A percentile compares a stretch with the other conserved stretches of the same genome.
These are phyloP conservation scores for Periconia sp. DNA, from an alignment of 2,329 filamentous ascomycete species.

Conservation along the genomic window DNA sequence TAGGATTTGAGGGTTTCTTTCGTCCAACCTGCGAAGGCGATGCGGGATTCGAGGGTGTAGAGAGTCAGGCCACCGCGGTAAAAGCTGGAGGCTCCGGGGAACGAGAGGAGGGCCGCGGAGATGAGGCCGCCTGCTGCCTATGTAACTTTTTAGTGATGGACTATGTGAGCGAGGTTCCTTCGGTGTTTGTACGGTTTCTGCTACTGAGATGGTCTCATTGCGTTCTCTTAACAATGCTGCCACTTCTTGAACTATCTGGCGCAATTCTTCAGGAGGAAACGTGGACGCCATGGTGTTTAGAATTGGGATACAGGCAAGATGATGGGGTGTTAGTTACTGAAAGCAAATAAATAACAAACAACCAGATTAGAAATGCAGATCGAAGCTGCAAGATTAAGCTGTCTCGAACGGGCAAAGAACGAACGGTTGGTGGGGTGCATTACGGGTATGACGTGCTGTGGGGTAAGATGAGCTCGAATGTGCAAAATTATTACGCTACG, in stretches of 20 bases:
- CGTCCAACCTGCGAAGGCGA: conserved; percentile 64
- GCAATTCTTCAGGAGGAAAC: conserved; percentile 49
- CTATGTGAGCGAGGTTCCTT: background rate
- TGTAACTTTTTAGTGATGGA: background rate
- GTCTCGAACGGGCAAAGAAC: background rate
- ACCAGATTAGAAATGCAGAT: conserved; percentile 1
- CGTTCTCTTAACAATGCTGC: conserved; percentile 56
- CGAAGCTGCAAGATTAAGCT: background rate
- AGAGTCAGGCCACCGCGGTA: conserved; percentile 66
- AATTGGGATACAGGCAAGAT: background rate
- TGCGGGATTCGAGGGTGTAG: conserved; percentile 61
- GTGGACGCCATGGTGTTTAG: conserved; percentile 23
- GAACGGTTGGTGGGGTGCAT: background rate
- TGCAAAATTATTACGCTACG: background rate
- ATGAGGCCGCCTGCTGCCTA: conserved; percentile 65
- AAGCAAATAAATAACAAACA: background rate
- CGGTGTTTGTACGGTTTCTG: conserved; percentile 55
- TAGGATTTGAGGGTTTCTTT: conserved; percentile 55
- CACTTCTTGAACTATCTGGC: conserved; percentile 52
- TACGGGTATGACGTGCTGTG: conserved; percentile 2
- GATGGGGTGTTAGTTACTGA: background rate
- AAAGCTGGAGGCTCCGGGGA: conserved; percentile 59
- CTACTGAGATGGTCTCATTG: conserved; percentile 61
- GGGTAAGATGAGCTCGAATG: background rate
- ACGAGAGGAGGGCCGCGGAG: conserved; percentile 59